phyloP scores from a whole-genome alignment of 371 early-diverging fungal genomes.

The Ordospora pajunii region DNA sequence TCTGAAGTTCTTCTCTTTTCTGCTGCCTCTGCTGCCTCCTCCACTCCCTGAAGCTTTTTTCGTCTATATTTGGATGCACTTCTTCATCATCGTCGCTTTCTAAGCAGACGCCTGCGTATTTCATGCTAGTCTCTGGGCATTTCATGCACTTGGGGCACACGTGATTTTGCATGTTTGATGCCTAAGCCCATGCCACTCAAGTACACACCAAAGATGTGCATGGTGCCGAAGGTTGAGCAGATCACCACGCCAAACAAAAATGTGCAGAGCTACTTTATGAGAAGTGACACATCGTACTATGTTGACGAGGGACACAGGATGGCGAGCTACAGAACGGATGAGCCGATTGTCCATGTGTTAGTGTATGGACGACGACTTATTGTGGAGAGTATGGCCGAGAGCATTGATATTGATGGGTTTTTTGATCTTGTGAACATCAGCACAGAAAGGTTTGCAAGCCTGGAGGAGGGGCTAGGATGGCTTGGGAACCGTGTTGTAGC shows the following conservation, averaged over 20 bases:
- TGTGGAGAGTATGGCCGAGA: constrained; percentile 8
- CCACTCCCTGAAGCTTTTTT: constrained; percentile 39
- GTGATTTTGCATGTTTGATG: constrained; percentile 10
- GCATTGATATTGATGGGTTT: constrained; percentile 36
- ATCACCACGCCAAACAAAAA: constrained; percentile 60
- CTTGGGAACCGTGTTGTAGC: neutral
- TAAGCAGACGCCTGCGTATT: neutral
- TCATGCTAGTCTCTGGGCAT: neutral
- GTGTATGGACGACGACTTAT: neutral
- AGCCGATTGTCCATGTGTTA: neutral
- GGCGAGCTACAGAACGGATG: constrained; percentile 34
- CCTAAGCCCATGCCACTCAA: constrained; percentile 23
- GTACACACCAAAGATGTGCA: constrained; percentile 26
- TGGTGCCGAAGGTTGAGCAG: constrained; percentile 12
- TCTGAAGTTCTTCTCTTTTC: constrained; percentile 18
- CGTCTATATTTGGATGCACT: constrained; percentile 57
- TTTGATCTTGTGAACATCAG: constrained; percentile 8
- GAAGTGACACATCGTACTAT: constrained; percentile 55
- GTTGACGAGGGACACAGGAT: constrained; percentile 40
- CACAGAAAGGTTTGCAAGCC: constrained; percentile 31
- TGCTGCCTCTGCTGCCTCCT: constrained; percentile 24
- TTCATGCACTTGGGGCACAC: neutral
- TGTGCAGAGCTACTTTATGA: constrained; percentile 58
- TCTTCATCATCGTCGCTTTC: constrained; percentile 21
- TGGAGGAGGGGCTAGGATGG: neutral